Evolutionary conservation across 139 green algal species (phyloP).

Genomic region (Coelastrella sp.): DNA sequence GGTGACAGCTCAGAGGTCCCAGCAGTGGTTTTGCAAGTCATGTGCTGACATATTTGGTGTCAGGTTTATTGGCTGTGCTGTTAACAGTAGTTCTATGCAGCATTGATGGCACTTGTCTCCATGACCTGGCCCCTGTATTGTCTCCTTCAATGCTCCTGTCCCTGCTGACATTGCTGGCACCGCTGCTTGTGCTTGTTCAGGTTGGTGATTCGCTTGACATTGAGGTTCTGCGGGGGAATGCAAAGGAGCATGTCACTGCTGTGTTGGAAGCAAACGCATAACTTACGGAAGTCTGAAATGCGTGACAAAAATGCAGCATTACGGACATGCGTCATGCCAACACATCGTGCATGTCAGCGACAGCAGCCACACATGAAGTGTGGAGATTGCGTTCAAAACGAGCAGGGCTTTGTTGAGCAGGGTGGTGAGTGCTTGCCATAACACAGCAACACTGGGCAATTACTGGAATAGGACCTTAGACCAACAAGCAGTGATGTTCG

Average conservation of each 20-base stretch:
- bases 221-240: conserved; percentile 64
- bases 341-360: too few relatives aligned
- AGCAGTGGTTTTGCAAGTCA: too few relatives aligned
- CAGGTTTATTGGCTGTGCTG: background rate
- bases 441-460: too few relatives aligned
- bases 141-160: background rate
- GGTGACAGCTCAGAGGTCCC: too few relatives aligned
- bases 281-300: background rate
- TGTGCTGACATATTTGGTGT: background rate
- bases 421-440: too few relatives aligned
- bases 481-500: too few relatives aligned
- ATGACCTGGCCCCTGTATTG: background rate
- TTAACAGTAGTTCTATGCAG: background rate
- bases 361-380: too few relatives aligned
- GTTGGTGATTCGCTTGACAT: conserved; percentile 70
- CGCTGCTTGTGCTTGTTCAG: conserved; percentile 30
- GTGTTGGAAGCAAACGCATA: conserved; percentile 56
- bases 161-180: background rate
- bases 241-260: conserved; percentile 62
- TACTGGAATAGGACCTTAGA: too few relatives aligned
- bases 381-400: too few relatives aligned
- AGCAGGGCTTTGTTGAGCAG: too few relatives aligned
- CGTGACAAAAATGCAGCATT: too few relatives aligned
- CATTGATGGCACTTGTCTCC: background rate
- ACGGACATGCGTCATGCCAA: too few relatives aligned